Evolutionary conservation across 192 early-diverging fungal species (phyloP).

Genomic region (Rhizoclosmatium globosum): DNA sequence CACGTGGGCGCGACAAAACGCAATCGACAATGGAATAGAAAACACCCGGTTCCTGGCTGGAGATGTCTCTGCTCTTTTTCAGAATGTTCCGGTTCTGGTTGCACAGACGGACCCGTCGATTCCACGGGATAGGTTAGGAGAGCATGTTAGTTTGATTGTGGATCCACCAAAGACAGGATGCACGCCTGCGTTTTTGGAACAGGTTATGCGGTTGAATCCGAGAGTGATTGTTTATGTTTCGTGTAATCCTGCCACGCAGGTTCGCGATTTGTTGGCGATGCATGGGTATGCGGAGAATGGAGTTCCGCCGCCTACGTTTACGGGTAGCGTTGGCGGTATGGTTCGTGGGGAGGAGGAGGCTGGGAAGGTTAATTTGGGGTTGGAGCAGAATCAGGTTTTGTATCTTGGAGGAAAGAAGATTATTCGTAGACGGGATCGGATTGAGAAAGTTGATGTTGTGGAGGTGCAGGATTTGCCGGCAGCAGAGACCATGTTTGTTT

Average conservation of each 20-base stretch:
- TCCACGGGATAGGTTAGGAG: slow-evolving; percentile 16
- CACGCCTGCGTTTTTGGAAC: slow-evolving; percentile 68
- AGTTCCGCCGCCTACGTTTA: slow-evolving; percentile 18
- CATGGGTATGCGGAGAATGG: slow-evolving; percentile 1
- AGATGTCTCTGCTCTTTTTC: slow-evolving; percentile 68
- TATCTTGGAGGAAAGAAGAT: slow-evolving; percentile 41
- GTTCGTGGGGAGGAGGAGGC: background rate
- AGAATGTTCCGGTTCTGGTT: slow-evolving; percentile 35
- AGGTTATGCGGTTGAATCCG: slow-evolving; percentile 72
- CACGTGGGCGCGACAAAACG: slow-evolving; percentile 70
- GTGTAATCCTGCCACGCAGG: slow-evolving; percentile 72
- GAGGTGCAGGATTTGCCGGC: background rate
- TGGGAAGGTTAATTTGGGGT: background rate
- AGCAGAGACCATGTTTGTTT: background rate
- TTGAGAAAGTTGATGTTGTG: background rate
- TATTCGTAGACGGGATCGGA: background rate
- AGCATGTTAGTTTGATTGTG: slow-evolving; percentile 71
- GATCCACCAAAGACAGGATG: slow-evolving; percentile 77
- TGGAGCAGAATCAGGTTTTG: background rate
- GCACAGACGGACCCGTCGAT: background rate
- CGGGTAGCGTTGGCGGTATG: background rate
- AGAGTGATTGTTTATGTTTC: slow-evolving; percentile 76
- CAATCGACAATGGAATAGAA: slow-evolving; percentile 54
- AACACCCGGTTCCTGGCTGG: slow-evolving; percentile 68
- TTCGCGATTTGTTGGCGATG: slow-evolving; percentile 64